Base-by-base conservation (phyloP, 306 rosid species). In the Ormosia semicastrata region DNA sequence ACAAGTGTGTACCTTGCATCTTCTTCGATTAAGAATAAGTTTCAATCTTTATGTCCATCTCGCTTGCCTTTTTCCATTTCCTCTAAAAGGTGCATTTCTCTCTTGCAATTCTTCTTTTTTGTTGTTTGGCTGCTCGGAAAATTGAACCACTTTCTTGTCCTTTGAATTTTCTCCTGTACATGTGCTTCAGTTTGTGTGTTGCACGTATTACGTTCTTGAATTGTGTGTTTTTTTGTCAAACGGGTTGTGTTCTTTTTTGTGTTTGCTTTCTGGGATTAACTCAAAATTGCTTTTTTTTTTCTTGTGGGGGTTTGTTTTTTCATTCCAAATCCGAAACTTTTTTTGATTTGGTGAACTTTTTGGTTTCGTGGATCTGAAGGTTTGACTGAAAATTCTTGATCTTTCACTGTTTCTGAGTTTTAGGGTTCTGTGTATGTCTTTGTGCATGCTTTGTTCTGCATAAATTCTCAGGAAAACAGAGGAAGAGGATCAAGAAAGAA, bases 41-140 rank as follows among this genome's bases (percentile, higher is more conserved):
- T 63, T 63, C 82, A 17, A 52, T 71, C 6, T 17, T 39, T 52
- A 3, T 2, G 58, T 67, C 5, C 10, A 7, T 64, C 30, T 56
- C 65, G 7, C 37, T 47, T 7, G 6, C 32, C 32, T 36, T 62
- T 62, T 30, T 3, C 34, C 39, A 59, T 59, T 29, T 29, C 66
- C 15, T 59, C 66, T 29, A 4, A 29, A 62, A 84, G 87, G 87
- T 84, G 41, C 6, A 18, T 24, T 56, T 73, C 57, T 83, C 33
- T 50, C 43, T 30, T 50, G 8, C 15, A 4, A 3, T 29, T 53
- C 40, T 24, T 30, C 12, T 57, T 54, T 8, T 29, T 49, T 13
- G 14, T 29, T 12, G 17, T 57, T 67, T 24, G 46, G 44, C 2
- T 76, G 4, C 41, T 76, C 6, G 4, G 43, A 71, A 77, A 50